Evolutionary conservation across 768 basidiomycete species (phyloP), one percentile per base, ranked within the genome.

Genomic region (Cytidiella melzeri): DNA sequence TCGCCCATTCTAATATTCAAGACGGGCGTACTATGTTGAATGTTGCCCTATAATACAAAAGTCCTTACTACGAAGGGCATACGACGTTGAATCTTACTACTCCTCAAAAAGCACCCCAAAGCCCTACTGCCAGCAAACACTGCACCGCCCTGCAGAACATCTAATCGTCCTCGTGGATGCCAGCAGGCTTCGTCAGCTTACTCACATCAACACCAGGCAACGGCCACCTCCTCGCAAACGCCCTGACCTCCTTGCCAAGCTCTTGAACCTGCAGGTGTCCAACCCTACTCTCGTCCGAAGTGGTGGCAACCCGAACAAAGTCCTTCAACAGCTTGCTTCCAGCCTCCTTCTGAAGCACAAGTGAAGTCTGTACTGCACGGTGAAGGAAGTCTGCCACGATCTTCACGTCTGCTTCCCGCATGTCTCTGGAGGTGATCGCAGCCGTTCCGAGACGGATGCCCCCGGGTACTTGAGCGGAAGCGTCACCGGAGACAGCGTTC

Each of bases 401-500:
- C 65, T 87, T 84, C 68, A 96, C 81, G 67, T 97, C 93, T 19
- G 71, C 76, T 68, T 95, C 91, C 46, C 69, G 69, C 92, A 99
- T 92, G 70, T 94, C 76, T 57, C 95, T 91, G 43, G 93, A 96
- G 3, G 96, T 98, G 30, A 99, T 68, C 10, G 95, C 92, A 20
- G 93, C 83, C 27, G 92, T 92, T 52, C 96, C 96, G 57, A 99
- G 81, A 56, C 96, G 92, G 64, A 99, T 94, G 57, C 96, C 96
- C 58, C 95, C 96, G 41, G 95, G 95, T 1, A 87, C 88, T 66
- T 92, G 90, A 0, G 95, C 96, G 44, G 92, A 95, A 37, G 86
- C 85, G 68, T 97, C 95, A 58, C 94, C 95, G 25, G 92, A 93
- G 42, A 98, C 95, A 41, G 94, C 92, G 68, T 98, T 98, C 73